Evolutionary conservation across 176 grass and related monocot species (phyloP).

Genomic region (Eleusine indica): DNA sequence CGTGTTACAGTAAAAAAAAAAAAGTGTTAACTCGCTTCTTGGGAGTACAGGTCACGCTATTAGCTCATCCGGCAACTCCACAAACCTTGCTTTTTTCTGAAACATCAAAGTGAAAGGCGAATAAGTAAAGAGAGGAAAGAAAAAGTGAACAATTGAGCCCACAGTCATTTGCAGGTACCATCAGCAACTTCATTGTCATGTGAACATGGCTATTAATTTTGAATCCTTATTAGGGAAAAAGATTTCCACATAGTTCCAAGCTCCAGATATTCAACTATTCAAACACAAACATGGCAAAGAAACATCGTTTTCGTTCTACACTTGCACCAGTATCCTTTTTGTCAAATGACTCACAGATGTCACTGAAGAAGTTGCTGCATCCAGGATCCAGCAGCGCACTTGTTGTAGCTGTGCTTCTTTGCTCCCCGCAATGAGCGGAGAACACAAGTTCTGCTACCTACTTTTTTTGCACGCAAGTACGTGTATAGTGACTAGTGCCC

Average conservation of each 20-base stretch:
- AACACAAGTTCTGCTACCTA: slow-evolving; percentile 5
- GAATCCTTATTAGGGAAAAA: neutral
- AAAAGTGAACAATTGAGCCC: too few relatives aligned
- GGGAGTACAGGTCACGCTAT: slow-evolving; percentile 40
- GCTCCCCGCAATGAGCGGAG: slow-evolving; percentile 53
- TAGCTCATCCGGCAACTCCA: slow-evolving; percentile 61
- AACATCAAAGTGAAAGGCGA: slow-evolving; percentile 21
- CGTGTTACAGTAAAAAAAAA: slow-evolving; percentile 31
- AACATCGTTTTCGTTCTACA: neutral
- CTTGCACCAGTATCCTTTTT: neutral
- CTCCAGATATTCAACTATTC: neutral
- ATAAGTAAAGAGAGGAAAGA: slow-evolving; percentile 5
- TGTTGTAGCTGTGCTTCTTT: neutral
- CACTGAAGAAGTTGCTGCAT: slow-evolving; percentile 6
- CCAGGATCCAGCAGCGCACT: slow-evolving; percentile 15
- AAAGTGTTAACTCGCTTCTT: slow-evolving; percentile 33
- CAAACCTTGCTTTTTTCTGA: slow-evolving; percentile 60
- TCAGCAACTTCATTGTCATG: neutral
- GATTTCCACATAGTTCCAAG: neutral
- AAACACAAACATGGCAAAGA: slow-evolving; percentile 23
- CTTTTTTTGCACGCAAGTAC: neutral
- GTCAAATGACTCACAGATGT: neutral
- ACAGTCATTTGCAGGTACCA: neutral
- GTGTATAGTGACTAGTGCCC: slow-evolving; percentile 33
- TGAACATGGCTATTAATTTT: neutral